phyloP scores from a whole-genome alignment of 2,329 filamentous ascomycete genomes.

The Leptographium radiaticola region DNA sequence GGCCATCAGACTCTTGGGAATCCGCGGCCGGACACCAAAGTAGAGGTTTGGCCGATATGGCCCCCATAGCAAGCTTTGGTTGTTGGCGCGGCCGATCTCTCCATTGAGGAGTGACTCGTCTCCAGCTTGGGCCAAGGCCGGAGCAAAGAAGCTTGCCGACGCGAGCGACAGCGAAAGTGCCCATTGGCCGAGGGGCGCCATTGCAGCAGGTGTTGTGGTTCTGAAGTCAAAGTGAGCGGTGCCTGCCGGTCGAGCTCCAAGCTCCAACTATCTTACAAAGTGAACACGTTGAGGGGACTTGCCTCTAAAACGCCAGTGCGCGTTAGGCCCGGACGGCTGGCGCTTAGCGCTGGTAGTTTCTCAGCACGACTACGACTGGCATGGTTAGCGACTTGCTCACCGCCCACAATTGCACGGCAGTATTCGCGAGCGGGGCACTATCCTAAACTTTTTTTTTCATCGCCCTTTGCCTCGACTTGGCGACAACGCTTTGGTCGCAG shows the following conservation, averaged over 20 bases:
- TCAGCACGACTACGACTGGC: not conserved
- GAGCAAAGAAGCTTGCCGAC: constrained; percentile 9
- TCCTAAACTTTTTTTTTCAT: constrained; percentile 2
- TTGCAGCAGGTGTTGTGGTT: not conserved
- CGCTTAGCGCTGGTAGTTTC: not conserved
- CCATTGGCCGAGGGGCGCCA: constrained; percentile 12
- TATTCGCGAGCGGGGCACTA: constrained; percentile 1
- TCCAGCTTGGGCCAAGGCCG: constrained; percentile 8
- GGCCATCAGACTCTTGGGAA: constrained; percentile 68
- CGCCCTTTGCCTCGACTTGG: not conserved
- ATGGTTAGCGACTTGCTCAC: not conserved
- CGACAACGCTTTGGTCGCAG: not conserved
- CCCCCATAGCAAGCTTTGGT: constrained; percentile 88
- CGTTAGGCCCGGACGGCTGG: not conserved
- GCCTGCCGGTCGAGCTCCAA: not conserved
- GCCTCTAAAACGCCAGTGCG: not conserved
- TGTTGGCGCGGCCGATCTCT: constrained; percentile 44
- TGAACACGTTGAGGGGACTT: constrained; percentile 1
- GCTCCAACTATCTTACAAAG: not conserved
- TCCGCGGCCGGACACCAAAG: constrained; percentile 74
- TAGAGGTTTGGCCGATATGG: constrained; percentile 91
- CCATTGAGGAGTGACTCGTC: constrained; percentile 28
- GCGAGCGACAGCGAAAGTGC: constrained; percentile 4
- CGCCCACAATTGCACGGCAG: constrained; percentile 2
- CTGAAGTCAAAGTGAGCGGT: not conserved